Evolutionary conservation across 371 early-diverging fungal species (phyloP).

Genomic region (Mortierella sp.): DNA sequence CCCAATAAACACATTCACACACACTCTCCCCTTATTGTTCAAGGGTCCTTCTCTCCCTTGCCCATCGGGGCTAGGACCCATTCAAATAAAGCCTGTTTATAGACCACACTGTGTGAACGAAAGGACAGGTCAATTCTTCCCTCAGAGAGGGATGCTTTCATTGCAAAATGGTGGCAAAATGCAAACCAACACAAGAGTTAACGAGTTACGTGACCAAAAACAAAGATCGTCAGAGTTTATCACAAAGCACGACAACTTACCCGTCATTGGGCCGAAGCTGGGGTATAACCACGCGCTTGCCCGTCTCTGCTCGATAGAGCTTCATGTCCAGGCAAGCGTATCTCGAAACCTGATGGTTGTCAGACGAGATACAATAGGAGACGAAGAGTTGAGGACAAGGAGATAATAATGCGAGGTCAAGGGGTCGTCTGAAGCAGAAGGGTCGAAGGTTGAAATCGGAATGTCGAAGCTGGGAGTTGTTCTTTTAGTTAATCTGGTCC

Average conservation of each 20-base stretch:
- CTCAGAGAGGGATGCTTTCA: not conserved
- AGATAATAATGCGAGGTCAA: conserved; percentile 5
- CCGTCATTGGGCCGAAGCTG: conserved; percentile 59
- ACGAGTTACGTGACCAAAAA: not conserved
- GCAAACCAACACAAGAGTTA: conserved; percentile 5
- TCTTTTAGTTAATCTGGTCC: not conserved
- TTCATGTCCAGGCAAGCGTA: conserved; percentile 65
- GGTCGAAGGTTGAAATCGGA: not conserved
- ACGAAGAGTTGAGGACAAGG: not conserved
- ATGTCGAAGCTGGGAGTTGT: conserved; percentile 2
- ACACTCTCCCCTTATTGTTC: not conserved
- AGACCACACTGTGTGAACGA: not conserved
- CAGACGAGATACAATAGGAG: conserved; percentile 5
- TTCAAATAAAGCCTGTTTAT: not conserved
- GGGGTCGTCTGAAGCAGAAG: not conserved
- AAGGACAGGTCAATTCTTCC: not conserved
- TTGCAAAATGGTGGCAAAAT: conserved; percentile 28
- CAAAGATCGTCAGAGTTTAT: not conserved
- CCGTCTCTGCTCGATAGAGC: conserved; percentile 76
- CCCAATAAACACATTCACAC: not conserved
- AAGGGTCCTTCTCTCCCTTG: not conserved
- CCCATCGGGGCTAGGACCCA: not conserved
- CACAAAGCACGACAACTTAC: conserved; percentile 25
- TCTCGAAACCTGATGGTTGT: not conserved
- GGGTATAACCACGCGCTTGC: conserved; percentile 63